A percentile compares a stretch with the other conserved stretches of the same genome.
phyloP scores from a whole-genome alignment of 1,139 yeast genomes.

The Arxiozyma telluris region DNA sequence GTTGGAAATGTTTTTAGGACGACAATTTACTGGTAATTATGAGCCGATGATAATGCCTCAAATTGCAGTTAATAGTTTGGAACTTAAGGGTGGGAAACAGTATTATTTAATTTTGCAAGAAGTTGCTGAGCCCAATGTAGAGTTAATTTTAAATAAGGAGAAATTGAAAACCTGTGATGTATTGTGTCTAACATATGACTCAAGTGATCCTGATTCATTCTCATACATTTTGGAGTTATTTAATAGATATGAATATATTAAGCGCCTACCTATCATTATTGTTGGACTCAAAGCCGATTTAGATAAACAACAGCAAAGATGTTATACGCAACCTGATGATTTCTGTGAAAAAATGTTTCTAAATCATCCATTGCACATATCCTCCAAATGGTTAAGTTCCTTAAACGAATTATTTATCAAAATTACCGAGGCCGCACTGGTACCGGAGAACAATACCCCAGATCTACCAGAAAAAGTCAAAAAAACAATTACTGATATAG shows the following conservation, averaged over 20 bases:
- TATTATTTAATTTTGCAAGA: conserved; percentile 87
- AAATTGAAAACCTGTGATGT: conserved; percentile 84
- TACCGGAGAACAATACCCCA: conserved; percentile 73
- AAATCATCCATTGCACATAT: conserved; percentile 78
- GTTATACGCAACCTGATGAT: conserved; percentile 78
- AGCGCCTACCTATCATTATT: conserved; percentile 70
- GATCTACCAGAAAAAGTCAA: conserved; percentile 54
- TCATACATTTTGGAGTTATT: conserved; percentile 68
- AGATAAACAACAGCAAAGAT: conserved; percentile 89
- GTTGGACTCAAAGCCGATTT: conserved; percentile 92
- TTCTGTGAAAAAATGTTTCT: conserved; percentile 47
- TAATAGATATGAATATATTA: conserved; percentile 47
- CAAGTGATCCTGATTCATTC: conserved; percentile 92
- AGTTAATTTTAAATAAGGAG: conserved; percentile 59
- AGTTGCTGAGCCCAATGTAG: conserved; percentile 71
- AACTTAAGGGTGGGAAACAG: conserved; percentile 88
- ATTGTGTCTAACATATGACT: conserved; percentile 79
- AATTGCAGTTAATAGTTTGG: conserved; percentile 87
- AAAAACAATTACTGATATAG: conserved; percentile 41
- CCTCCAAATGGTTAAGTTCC: conserved; percentile 83
- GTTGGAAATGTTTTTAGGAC: conserved; percentile 69
- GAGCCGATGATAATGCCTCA: conserved; percentile 77
- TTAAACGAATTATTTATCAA: conserved; percentile 78
- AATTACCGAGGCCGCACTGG: conserved; percentile 78
- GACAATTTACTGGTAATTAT: conserved; percentile 61